Evolutionary conservation across 805 yeast genomes (phyloP).

Genomic region (Saturnispora sanitii): DNA sequence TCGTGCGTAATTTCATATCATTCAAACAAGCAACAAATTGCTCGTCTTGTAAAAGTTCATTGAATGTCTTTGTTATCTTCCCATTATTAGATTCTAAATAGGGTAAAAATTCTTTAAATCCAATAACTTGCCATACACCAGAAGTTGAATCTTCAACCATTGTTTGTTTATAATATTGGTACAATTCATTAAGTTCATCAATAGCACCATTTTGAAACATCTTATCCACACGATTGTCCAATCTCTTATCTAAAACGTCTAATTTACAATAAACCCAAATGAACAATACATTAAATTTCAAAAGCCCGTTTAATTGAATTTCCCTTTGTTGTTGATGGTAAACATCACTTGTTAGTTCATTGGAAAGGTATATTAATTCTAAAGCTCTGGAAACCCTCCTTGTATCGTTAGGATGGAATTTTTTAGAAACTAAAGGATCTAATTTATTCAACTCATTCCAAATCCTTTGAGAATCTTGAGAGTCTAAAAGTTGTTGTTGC

Average conservation of each 20-base stretch:
- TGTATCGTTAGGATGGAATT: constrained; percentile 87
- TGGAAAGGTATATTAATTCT: constrained; percentile 65
- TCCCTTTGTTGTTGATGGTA: constrained; percentile 48
- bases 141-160: constrained; percentile 33
- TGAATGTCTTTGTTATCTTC: not conserved
- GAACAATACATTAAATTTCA: constrained; percentile 53
- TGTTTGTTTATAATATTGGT: constrained; percentile 31
- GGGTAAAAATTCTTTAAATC: constrained; percentile 82
- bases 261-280: constrained; percentile 78
- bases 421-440: constrained; percentile 67
- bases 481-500: constrained; percentile 40
- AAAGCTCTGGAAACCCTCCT: constrained; percentile 72
- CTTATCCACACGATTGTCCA: constrained; percentile 72
- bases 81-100: constrained; percentile 25
- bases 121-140: constrained; percentile 93
- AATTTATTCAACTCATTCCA: constrained; percentile 37
- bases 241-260: constrained; percentile 43
- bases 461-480: constrained; percentile 42
- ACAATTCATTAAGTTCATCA: constrained; percentile 57
- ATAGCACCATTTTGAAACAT: constrained; percentile 69
- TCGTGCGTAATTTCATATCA: constrained; percentile 73
- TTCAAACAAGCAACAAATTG: constrained; percentile 42
- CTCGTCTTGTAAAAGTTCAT: constrained; percentile 10
- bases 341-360: constrained; percentile 57
- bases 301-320: constrained; percentile 33